phyloP scores from a whole-genome alignment of 352 stramenopile species.

The Phytophthora tubulina region DNA sequence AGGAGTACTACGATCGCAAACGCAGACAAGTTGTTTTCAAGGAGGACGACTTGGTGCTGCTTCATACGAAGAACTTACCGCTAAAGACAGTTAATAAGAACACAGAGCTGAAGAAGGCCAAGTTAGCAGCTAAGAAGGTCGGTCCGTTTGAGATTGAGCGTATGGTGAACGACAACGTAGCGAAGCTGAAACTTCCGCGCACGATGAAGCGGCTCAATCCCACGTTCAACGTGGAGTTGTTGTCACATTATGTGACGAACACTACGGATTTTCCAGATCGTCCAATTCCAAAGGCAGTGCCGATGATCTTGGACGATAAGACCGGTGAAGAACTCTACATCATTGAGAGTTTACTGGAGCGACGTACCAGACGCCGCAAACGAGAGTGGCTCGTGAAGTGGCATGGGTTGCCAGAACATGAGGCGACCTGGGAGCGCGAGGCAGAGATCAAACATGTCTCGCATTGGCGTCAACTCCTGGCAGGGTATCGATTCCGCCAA shows the following conservation, averaged over 20 bases:
- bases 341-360: conserved; percentile 7
- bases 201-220: conserved; percentile 2
- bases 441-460: conserved; percentile 17
- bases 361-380: conserved; percentile 3
- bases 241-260: neutral
- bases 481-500: conserved; percentile 13
- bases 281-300: neutral
- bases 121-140: conserved; percentile 3
- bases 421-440: conserved; percentile 16
- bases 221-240: conserved; percentile 4
- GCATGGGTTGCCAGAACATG: conserved; percentile 18
- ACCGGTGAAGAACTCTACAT: conserved; percentile 18
- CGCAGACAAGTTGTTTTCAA: conserved; percentile 11
- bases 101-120: conserved; percentile 19
- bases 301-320: conserved; percentile 4
- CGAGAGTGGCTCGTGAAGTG: conserved; percentile 12
- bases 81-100: conserved; percentile 14
- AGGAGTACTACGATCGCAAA: conserved; percentile 24
- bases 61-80: conserved; percentile 23
- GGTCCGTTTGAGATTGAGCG: conserved; percentile 2
- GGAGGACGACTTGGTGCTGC: conserved; percentile 12
- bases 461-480: conserved; percentile 19
- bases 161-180: conserved; percentile 23
- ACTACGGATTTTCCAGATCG: neutral
- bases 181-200: conserved; percentile 1